Base-by-base conservation (phyloP, 2,329 filamentous ascomycete genomes). In the Lithohypha guttulata region DNA sequence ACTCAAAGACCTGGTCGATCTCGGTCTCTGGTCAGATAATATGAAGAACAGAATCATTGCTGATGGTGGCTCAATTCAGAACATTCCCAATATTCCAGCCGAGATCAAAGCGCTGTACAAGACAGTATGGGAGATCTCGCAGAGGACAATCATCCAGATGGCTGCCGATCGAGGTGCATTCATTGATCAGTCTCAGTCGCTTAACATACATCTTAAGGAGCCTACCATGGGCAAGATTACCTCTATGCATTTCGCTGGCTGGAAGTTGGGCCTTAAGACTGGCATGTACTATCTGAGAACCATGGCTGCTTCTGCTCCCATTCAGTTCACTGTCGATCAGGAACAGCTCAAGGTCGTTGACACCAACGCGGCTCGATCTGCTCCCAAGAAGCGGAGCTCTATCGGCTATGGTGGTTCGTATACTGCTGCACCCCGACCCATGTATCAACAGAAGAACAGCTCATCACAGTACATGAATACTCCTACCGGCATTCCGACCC, bases 31-130 rank as follows among this genome's bases (percentile, higher is more conserved):
- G 91, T 95, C 89, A 33, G 89, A 98, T 66, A 85, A 86, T 69
- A 98, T 98, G 91, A 98, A 98, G 80, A 98, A 98, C 73, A 86
- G 91, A 55, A 98, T 98, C 72, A 98, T 98, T 56, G 82, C 91
- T 42, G 89, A 95, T 47, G 84, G 84, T 51, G 91, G 91, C 51
- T 96, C 89, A 14, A 82, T 98, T 41, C 91, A 96, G 64, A 89
- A 91, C 64, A 89, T 98, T 48, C 84, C 89, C 58, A 96, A 93
- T 66, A 95, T 98, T 47, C 89, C 91, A 10, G 77, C 82, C 21
- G 91, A 98, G 53, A 82, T 93, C 71, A 98, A 98, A 71, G 79
- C 81, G 26, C 75, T 98, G 5, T 98, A 98, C 77, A 98, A 98
- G 79, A 98, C 91, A 2, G 91, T 98, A 15, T 98, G 91, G 91